These are phyloP conservation scores for Hypoxylon sp. DNA, from an alignment of 2,329 filamentous ascomycete genomes.

Conservation along the genomic window DNA sequence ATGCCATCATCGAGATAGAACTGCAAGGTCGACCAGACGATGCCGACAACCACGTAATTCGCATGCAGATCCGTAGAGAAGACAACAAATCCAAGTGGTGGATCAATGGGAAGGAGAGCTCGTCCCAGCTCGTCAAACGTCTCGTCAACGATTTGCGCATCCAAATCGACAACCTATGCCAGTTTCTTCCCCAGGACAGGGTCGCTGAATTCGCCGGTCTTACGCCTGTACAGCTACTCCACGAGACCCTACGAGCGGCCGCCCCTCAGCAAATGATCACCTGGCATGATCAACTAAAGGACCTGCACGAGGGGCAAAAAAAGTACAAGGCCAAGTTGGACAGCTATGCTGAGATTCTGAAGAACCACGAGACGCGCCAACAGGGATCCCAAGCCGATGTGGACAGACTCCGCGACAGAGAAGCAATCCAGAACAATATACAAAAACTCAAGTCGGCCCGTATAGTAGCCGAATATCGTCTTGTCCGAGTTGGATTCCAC, in stretches of 20 bases:
- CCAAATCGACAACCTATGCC: slow-evolving; percentile 96
- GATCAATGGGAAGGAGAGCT: slow-evolving; percentile 71
- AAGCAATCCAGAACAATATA: slow-evolving; percentile 70
- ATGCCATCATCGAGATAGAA: slow-evolving; percentile 89
- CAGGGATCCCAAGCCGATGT: slow-evolving; percentile 80
- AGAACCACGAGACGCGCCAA: slow-evolving; percentile 76
- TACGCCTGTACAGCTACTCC: slow-evolving; percentile 80
- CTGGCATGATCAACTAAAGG: slow-evolving; percentile 79
- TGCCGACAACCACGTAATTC: slow-evolving; percentile 74
- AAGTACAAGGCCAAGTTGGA: slow-evolving; percentile 65
- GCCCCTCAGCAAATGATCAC: slow-evolving; percentile 81
- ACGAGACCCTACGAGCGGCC: slow-evolving; percentile 87
- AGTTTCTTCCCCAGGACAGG: slow-evolving; percentile 95
- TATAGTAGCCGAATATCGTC: slow-evolving; percentile 70
- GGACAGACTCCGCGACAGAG: slow-evolving; percentile 79
- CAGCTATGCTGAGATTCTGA: slow-evolving; percentile 68
- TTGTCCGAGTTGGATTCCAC: slow-evolving; percentile 56
- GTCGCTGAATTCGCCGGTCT: slow-evolving; percentile 92
- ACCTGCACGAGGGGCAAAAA: slow-evolving; percentile 74
- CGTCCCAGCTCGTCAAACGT: slow-evolving; percentile 69
- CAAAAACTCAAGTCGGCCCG: slow-evolving; percentile 70
- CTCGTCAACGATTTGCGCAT: slow-evolving; percentile 80
- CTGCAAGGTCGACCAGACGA: slow-evolving; percentile 71
- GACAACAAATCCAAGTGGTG: slow-evolving; percentile 83
- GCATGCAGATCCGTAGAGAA: slow-evolving; percentile 79